Evolutionary conservation across 2,329 filamentous ascomycete species (phyloP).

Genomic region (Pseudogymnoascus sp.): DNA sequence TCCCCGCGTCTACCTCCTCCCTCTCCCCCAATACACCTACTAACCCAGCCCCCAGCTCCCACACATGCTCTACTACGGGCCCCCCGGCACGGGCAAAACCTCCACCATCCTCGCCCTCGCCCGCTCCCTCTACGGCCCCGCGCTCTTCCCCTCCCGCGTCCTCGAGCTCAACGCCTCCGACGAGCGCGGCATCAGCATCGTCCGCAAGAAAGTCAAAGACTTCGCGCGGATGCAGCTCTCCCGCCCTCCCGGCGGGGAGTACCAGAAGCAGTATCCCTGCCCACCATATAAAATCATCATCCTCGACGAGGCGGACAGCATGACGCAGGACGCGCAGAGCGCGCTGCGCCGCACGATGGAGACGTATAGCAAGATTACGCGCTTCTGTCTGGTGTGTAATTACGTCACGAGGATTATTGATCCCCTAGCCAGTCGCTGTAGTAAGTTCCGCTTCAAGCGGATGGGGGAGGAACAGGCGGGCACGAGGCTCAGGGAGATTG

Average conservation of each 20-base stretch:
- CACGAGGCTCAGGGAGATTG: constrained; percentile 72
- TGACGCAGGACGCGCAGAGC: constrained; percentile 96
- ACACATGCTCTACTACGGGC: constrained; percentile 99
- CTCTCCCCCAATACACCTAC: not conserved
- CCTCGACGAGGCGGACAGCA: constrained; percentile 93
- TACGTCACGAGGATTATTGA: constrained; percentile 98
- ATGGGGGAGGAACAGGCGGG: constrained; percentile 80
- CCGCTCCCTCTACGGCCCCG: constrained; percentile 93
- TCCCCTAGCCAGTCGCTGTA: constrained; percentile 83
- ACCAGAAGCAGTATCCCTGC: constrained; percentile 71
- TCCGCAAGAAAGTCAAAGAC: constrained; percentile 95
- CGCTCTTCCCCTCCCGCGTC: constrained; percentile 87
- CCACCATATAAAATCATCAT: constrained; percentile 99
- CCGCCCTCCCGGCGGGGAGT: constrained; percentile 47
- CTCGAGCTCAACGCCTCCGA: constrained; percentile 98
- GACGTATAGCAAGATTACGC: constrained; percentile 90
- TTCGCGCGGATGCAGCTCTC: constrained; percentile 94
- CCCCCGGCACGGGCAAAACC: constrained; percentile 95
- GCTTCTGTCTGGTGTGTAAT: constrained; percentile 97
- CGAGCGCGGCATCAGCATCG: constrained; percentile 93
- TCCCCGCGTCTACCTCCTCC: not conserved
- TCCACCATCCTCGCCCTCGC: constrained; percentile 94
- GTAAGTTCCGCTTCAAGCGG: constrained; percentile 96
- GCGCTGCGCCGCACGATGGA: constrained; percentile 95
- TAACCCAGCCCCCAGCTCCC: constrained; percentile 54